A percentile compares a stretch with the other conserved stretches of the same genome.
Conservation (phyloP, 208 protist species). For the Zelonia costaricensis region DNA sequence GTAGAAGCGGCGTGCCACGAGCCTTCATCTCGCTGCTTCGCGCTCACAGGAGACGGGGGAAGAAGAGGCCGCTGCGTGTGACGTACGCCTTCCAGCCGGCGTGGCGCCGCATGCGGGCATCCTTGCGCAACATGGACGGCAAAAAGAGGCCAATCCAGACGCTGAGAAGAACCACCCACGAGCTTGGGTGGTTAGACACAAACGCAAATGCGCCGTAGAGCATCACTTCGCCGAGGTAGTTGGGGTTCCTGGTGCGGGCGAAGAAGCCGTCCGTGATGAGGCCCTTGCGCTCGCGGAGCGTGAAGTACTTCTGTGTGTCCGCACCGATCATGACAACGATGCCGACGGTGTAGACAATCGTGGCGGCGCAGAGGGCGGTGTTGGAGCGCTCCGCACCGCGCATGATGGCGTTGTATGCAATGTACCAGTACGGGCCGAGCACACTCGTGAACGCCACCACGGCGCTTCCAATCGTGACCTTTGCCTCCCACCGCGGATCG, state of each 20-base stretch:
- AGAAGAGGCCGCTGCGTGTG: constrained; percentile 50
- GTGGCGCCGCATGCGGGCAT: constrained; percentile 78
- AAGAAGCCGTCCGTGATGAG: constrained; percentile 89
- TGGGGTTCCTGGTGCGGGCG: constrained; percentile 74
- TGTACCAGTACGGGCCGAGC: constrained; percentile 83
- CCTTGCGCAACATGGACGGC: constrained; percentile 80
- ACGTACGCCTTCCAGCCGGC: constrained; percentile 64
- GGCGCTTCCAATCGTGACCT: constrained; percentile 65
- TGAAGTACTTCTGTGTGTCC: constrained; percentile 87
- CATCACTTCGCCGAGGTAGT: constrained; percentile 90
- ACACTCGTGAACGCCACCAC: constrained; percentile 40
- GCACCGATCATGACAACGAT: constrained; percentile 74
- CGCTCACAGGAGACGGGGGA: constrained; percentile 47
- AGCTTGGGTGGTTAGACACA: constrained; percentile 49
- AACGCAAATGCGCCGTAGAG: constrained; percentile 87
- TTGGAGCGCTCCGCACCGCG: constrained; percentile 42
- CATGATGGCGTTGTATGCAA: constrained; percentile 81
- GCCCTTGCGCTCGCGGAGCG: constrained; percentile 54
- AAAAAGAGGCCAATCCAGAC: constrained; percentile 75
- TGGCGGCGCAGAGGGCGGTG: constrained; percentile 43
- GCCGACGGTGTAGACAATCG: constrained; percentile 64
- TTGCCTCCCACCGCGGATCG: constrained; percentile 76
- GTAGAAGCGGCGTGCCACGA: too few species aligned
- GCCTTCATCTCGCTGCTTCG: not conserved
- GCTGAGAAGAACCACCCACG: constrained; percentile 58